phyloP scores from a whole-genome alignment of 352 stramenopile species.

The Phytophthora pinifolia region DNA sequence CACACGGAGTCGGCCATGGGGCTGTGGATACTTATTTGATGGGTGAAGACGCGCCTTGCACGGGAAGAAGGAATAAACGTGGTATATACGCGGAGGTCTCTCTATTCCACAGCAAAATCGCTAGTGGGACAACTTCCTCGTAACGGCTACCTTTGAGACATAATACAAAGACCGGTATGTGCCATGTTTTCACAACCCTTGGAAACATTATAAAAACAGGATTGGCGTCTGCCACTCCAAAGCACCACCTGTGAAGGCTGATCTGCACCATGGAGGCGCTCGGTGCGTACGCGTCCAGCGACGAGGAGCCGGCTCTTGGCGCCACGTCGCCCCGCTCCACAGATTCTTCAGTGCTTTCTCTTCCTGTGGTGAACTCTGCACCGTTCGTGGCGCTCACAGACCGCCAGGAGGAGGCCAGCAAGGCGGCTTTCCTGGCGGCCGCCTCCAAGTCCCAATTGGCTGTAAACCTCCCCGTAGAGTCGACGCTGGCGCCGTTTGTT shows the following conservation, averaged over 20 bases:
- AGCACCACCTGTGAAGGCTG: too few relatives aligned
- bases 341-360: slow-evolving; percentile 14
- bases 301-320: slow-evolving; percentile 31
- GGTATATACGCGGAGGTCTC: too few relatives aligned
- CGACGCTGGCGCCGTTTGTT: slow-evolving; percentile 55
- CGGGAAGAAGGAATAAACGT: too few relatives aligned
- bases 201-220: too few relatives aligned
- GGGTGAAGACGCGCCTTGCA: slow-evolving; percentile 1
- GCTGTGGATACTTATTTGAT: not conserved
- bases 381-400: slow-evolving; percentile 39
- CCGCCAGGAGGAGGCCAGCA: slow-evolving; percentile 30
- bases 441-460: slow-evolving; percentile 44
- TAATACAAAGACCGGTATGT: not conserved
- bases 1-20: slow-evolving; percentile 50
- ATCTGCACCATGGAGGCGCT: slow-evolving; percentile 54
- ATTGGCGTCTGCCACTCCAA: not conserved
- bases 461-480: slow-evolving; percentile 68
- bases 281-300: slow-evolving; percentile 49
- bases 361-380: slow-evolving; percentile 59
- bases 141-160: slow-evolving; percentile 9
- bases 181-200: too few relatives aligned
- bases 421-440: slow-evolving; percentile 40
- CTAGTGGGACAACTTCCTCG: too few relatives aligned
- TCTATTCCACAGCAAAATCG: too few relatives aligned
- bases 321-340: slow-evolving; percentile 7